phyloP scores from a whole-genome alignment of 78 protist genomes.

The Polysphondylium violaceum region DNA sequence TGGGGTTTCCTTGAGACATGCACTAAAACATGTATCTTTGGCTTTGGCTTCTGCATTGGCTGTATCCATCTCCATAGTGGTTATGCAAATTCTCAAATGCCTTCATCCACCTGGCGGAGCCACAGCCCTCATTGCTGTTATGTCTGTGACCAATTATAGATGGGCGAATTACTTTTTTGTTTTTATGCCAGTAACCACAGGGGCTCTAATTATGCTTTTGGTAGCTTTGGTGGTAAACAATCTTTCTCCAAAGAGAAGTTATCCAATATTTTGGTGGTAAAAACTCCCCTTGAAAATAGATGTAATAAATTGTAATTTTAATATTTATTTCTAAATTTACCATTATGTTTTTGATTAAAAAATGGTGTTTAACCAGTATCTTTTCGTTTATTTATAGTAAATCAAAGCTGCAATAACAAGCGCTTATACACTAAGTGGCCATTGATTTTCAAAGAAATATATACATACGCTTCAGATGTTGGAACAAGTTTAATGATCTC shows the following conservation, averaged over 20 bases:
- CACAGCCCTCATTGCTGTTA: conserved; percentile 62
- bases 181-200: conserved; percentile 42
- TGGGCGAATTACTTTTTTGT: conserved; percentile 31
- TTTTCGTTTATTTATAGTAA: too few species aligned
- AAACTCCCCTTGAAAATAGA: too few species aligned
- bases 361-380: too few species aligned
- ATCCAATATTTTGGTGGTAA: conserved; percentile 35
- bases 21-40: neutral
- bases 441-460: too few species aligned
- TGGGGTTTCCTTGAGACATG: conserved; percentile 49
- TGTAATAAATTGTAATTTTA: too few species aligned
- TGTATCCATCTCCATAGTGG: conserved; percentile 36
- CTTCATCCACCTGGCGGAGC: conserved; percentile 89
- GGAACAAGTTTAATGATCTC: too few species aligned
- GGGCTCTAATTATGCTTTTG: conserved; percentile 26
- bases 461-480: too few species aligned
- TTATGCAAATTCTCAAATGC: conserved; percentile 47
- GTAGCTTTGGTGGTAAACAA: conserved; percentile 61
- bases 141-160: neutral
- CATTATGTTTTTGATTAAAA: too few species aligned
- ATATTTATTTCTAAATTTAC: too few species aligned
- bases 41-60: conserved; percentile 25
- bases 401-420: too few species aligned
- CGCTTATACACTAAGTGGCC: too few species aligned
- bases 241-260: conserved; percentile 23